Evolutionary conservation across 495 filamentous ascomycete genomes (phyloP).

Genomic region (Penicillium malachiteum): DNA sequence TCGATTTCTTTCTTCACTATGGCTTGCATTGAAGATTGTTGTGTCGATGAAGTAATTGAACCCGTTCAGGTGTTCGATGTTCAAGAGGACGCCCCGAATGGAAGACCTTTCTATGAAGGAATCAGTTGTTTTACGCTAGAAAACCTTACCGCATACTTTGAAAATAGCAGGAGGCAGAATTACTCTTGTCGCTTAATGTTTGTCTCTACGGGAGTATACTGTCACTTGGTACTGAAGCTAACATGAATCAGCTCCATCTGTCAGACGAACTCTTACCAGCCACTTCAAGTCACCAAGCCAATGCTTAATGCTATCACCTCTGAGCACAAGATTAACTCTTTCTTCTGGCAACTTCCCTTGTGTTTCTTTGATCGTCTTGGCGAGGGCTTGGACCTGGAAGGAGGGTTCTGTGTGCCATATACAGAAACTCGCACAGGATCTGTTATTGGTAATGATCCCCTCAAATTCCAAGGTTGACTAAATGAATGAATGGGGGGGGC

Average conservation of each 20-base stretch:
- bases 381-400: constrained; percentile 26
- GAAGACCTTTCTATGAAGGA: no score
- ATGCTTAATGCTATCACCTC: constrained; percentile 33
- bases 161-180: neutral
- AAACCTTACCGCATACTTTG: neutral
- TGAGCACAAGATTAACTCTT: constrained; percentile 19
- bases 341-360: constrained; percentile 34
- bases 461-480: neutral
- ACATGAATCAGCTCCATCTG: constrained; percentile 36
- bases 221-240: no score
- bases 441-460: constrained; percentile 24
- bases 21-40: neutral
- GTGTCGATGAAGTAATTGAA: neutral
- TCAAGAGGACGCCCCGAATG: neutral
- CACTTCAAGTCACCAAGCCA: constrained; percentile 33
- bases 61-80: constrained; percentile 3
- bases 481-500: neutral
- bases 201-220: neutral
- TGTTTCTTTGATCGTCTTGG: constrained; percentile 40
- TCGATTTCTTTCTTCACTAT: neutral
- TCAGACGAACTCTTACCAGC: constrained; percentile 42
- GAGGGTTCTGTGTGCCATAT: constrained; percentile 29
- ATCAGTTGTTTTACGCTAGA: neutral
- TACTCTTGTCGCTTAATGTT: constrained; percentile 10
- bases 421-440: constrained; percentile 18